Evolutionary conservation across 768 basidiomycete genomes (phyloP).

Genomic region (Sutorius australiensis): DNA sequence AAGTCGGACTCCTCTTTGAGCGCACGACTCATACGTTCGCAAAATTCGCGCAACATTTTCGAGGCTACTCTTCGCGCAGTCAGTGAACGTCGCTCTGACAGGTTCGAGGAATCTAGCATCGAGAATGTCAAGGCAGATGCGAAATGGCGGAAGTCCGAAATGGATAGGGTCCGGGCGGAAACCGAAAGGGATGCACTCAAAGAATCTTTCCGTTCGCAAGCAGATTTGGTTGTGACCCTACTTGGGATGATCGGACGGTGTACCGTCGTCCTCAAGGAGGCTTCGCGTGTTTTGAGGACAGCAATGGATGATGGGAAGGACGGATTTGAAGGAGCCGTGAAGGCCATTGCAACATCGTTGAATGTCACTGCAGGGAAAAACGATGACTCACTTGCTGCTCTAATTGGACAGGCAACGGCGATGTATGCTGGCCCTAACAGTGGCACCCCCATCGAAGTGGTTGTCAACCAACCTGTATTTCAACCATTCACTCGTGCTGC

Average conservation of each 20-base stretch:
- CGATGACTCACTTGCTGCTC: constrained; percentile 60
- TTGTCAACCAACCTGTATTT: constrained; percentile 45
- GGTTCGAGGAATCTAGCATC: constrained; percentile 64
- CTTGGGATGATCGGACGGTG: constrained; percentile 79
- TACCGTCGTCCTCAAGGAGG: constrained; percentile 66
- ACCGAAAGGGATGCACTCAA: constrained; percentile 61
- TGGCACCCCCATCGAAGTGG: constrained; percentile 41
- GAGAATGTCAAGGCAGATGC: constrained; percentile 74
- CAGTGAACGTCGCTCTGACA: constrained; percentile 74
- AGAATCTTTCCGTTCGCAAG: constrained; percentile 60
- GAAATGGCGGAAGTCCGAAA: constrained; percentile 58
- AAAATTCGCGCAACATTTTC: constrained; percentile 76
- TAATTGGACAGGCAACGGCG: constrained; percentile 66
- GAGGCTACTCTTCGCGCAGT: constrained; percentile 83
- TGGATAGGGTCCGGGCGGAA: constrained; percentile 66
- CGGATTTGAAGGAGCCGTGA: constrained; percentile 40
- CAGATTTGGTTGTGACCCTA: constrained; percentile 63
- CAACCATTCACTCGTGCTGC: constrained; percentile 42
- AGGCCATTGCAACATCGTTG: constrained; percentile 50
- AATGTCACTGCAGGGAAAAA: constrained; percentile 59
- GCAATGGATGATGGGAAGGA: constrained; percentile 36
- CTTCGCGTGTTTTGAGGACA: constrained; percentile 40
- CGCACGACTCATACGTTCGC: constrained; percentile 58
- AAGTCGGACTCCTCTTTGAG: constrained; percentile 57
- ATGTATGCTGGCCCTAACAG: constrained; percentile 45